Conservation (phyloP, 495 filamentous ascomycete genomes). For the Aspergillus kassunensis region DNA sequence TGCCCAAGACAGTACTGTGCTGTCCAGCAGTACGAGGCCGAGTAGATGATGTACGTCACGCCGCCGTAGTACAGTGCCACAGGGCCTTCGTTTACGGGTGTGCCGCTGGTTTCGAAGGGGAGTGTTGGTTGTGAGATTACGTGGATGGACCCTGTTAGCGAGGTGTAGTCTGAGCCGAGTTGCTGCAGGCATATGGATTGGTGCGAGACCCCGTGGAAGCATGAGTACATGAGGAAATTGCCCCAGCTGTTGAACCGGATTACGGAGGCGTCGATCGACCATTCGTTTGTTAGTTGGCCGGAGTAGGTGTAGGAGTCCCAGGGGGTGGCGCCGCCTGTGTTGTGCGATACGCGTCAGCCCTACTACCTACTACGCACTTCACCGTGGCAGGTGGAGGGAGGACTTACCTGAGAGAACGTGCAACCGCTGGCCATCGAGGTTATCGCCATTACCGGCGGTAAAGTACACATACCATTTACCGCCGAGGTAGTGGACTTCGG, state of each 20-base stretch:
- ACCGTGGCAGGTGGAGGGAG: background rate
- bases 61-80: slow-evolving; percentile 43
- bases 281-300: slow-evolving; percentile 18
- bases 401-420: slow-evolving; percentile 14
- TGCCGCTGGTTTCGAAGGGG: slow-evolving; percentile 43
- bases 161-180: slow-evolving; percentile 21
- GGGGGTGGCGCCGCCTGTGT: slow-evolving; percentile 37
- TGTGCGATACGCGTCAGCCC: too few relatives aligned
- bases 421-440: slow-evolving; percentile 16
- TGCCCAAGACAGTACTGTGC: slow-evolving; percentile 48
- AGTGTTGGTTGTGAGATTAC: slow-evolving; percentile 41
- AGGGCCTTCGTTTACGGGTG: slow-evolving; percentile 51
- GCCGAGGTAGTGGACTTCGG: slow-evolving; percentile 49
- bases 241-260: slow-evolving; percentile 29
- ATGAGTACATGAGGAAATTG: slow-evolving; percentile 45
- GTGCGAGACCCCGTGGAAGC: slow-evolving; percentile 33
- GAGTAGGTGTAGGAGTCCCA: slow-evolving; percentile 32
- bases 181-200: slow-evolving; percentile 45
- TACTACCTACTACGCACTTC: too few relatives aligned
- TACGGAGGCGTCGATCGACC: slow-evolving; percentile 43
- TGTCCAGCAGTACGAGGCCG: slow-evolving; percentile 51
- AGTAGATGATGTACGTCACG: slow-evolving; percentile 45
- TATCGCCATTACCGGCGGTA: slow-evolving; percentile 18
- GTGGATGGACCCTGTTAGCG: slow-evolving; percentile 24
- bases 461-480: slow-evolving; percentile 47